These are phyloP conservation scores for Prunus kanzakura DNA, from an alignment of 306 rosid species.

Conservation along the genomic window DNA sequence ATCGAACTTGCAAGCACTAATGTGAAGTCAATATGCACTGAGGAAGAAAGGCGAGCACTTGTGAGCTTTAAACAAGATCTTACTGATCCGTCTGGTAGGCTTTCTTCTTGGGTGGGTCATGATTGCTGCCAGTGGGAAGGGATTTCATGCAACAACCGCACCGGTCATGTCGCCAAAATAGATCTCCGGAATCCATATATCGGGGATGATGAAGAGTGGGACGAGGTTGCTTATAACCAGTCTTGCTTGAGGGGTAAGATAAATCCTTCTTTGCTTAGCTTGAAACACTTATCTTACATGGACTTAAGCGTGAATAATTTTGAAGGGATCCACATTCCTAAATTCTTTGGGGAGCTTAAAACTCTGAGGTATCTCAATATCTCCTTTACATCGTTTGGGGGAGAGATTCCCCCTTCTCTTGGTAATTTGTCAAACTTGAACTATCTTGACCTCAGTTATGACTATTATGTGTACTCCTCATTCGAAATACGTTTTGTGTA, in stretches of 20 bases:
- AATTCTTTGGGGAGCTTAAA: conserved; percentile 25
- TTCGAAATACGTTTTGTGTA: too few species aligned
- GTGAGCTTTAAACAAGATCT: too few species aligned
- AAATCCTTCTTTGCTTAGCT: conserved; percentile 30
- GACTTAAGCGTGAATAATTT: conserved; percentile 39
- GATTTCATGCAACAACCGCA: conserved; percentile 28
- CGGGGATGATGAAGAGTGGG: background rate
- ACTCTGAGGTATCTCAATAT: conserved; percentile 35
- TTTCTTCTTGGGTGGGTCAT: conserved; percentile 32
- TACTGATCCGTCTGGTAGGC: conserved; percentile 19
- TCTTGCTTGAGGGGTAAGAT: background rate
- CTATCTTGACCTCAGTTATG: conserved; percentile 5
- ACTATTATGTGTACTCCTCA: too few species aligned
- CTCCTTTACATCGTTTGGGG: conserved; percentile 22
- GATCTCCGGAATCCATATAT: conserved; percentile 22
- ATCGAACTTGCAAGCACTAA: too few species aligned
- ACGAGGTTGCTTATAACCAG: background rate
- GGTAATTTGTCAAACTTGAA: background rate
- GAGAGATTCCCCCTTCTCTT: conserved; percentile 1
- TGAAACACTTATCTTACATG: conserved; percentile 25
- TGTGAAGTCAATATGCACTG: too few species aligned
- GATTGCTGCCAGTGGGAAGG: conserved; percentile 38
- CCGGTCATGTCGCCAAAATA: conserved; percentile 16
- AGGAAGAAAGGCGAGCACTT: too few species aligned
- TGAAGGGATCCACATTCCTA: conserved; percentile 15